These are phyloP conservation scores for Gossypium ekmanianum DNA, from an alignment of 345 rosid genomes.

Conservation along the genomic window DNA sequence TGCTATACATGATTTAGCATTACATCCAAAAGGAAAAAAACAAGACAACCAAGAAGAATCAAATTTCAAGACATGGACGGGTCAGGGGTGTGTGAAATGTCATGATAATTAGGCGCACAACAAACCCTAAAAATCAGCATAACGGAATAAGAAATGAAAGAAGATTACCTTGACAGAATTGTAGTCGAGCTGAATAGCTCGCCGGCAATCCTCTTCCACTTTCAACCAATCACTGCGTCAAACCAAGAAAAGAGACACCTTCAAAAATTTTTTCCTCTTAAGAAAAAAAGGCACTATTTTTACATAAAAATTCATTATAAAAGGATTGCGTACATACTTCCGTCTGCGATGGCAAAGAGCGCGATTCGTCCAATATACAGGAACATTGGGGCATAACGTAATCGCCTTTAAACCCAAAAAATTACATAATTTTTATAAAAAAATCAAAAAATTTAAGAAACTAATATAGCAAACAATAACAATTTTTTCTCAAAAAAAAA, in stretches of 20 bases:
- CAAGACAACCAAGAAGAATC: neutral
- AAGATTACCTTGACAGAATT: slow-evolving; percentile 60
- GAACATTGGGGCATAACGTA: slow-evolving; percentile 72
- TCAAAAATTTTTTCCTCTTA: neutral
- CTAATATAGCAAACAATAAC: neutral
- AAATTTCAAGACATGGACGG: neutral
- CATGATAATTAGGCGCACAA: neutral
- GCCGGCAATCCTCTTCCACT: slow-evolving; percentile 79
- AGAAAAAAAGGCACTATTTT: neutral
- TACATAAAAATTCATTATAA: neutral
- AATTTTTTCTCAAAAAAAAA: neutral
- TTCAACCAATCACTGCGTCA: slow-evolving; percentile 66
- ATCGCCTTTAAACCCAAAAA: slow-evolving; percentile 55
- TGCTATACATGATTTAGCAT: neutral
- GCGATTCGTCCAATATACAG: slow-evolving; percentile 89
- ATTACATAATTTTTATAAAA: neutral
- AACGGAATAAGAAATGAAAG: neutral
- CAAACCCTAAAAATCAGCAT: neutral
- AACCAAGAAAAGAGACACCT: slow-evolving; percentile 10
- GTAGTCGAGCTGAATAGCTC: slow-evolving; percentile 67
- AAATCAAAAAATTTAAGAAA: neutral
- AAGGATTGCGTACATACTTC: slow-evolving; percentile 50
- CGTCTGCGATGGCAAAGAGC: slow-evolving; percentile 83
- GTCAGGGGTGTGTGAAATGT: neutral
- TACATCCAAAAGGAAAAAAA: neutral